These are phyloP conservation scores for Panicum virgatum DNA, from an alignment of 202 grass and related monocot species.

Conservation along the genomic window DNA sequence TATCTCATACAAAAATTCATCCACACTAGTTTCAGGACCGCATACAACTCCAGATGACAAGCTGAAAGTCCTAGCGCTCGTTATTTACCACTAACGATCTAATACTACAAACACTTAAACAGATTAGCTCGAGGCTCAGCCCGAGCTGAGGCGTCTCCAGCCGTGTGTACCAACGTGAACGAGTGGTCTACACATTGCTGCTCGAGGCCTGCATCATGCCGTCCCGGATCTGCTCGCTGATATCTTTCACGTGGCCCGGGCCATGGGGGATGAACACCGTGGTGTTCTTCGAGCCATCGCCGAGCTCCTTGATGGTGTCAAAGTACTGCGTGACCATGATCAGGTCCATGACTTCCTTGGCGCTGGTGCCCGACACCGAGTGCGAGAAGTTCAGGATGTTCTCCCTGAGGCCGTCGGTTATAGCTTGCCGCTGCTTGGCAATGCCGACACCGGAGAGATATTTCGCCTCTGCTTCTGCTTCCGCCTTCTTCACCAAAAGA, in stretches of 20 bases:
- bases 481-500: constrained; percentile 79
- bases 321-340: constrained; percentile 98
- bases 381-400: constrained; percentile 84
- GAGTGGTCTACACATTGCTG: constrained; percentile 29
- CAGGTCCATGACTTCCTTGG: constrained; percentile 94
- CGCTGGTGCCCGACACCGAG: constrained; percentile 59
- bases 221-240: constrained; percentile 74
- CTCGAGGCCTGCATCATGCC: constrained; percentile 85
- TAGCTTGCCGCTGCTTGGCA: constrained; percentile 74
- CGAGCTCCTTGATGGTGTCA: constrained; percentile 90
- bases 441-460: constrained; percentile 71
- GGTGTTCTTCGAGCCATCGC: constrained; percentile 82
- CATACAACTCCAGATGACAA: constrained; percentile 7
- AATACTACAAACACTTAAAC: constrained; percentile 30
- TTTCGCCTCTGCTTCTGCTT: constrained; percentile 77
- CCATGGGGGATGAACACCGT: constrained; percentile 89
- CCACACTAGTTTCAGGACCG: neutral
- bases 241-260: constrained; percentile 82
- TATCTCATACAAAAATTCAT: neutral
- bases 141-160: neutral
- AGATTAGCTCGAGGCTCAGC: neutral
- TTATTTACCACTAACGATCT: constrained; percentile 26
- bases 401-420: constrained; percentile 71
- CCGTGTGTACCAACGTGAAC: too few relatives aligned
- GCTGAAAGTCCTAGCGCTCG: neutral